These are phyloP conservation scores for Fusarium cyanostomum DNA, from an alignment of 2,329 filamentous ascomycete species.

Conservation along the genomic window DNA sequence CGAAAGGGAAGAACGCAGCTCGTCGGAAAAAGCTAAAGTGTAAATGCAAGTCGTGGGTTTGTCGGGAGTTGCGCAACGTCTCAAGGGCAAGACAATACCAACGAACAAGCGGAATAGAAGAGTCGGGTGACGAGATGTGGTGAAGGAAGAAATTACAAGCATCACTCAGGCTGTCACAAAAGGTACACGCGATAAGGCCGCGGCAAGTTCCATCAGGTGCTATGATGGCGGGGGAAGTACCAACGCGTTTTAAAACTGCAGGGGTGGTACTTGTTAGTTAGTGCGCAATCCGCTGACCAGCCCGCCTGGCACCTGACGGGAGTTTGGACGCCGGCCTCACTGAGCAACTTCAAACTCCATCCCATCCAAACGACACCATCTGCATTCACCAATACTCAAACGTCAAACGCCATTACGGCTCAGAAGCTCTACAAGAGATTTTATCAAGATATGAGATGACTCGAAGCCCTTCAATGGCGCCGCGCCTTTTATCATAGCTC, in stretches of 20 bases:
- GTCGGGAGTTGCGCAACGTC: not conserved
- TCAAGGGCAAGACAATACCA: not conserved
- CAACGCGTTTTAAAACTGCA: conserved; percentile 18
- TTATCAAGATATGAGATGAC: conserved; percentile 30
- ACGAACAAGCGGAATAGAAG: not conserved
- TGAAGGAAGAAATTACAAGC: not conserved
- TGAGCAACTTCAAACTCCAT: conserved; percentile 28
- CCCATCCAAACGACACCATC: conserved; percentile 4
- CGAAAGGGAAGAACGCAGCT: not conserved
- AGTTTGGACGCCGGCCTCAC: conserved; percentile 23
- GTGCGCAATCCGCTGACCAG: conserved; percentile 22
- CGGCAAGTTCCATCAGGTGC: conserved; percentile 30
- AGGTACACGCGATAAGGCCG: conserved; percentile 35
- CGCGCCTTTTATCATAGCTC: conserved; percentile 19
- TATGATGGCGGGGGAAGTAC: conserved; percentile 34
- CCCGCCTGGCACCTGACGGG: conserved; percentile 1
- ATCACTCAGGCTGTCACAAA: conserved; percentile 7
- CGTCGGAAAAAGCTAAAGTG: not conserved
- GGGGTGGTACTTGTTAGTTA: conserved; percentile 23
- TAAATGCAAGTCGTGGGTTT: not conserved
- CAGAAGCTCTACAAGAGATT: not conserved
- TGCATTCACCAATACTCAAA: not conserved
- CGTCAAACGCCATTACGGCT: not conserved
- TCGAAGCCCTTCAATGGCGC: conserved; percentile 21
- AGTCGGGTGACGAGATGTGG: conserved; percentile 5